These are phyloP conservation scores for Zymoseptoria brevis DNA, from an alignment of 2,329 filamentous ascomycete genomes.

Conservation along the genomic window DNA sequence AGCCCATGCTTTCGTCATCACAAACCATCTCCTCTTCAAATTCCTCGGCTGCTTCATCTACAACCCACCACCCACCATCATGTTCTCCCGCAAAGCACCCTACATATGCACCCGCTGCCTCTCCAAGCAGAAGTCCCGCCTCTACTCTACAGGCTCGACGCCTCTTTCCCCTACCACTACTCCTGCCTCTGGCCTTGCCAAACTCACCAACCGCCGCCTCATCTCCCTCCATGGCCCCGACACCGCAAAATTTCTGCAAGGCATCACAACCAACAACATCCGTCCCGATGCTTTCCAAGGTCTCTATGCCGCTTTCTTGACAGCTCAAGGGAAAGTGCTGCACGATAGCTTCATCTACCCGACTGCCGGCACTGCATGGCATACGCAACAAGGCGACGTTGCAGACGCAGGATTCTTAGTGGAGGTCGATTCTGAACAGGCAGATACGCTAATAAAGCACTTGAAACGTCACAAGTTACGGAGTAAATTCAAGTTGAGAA, in stretches of 20 bases:
- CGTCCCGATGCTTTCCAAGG: conserved; percentile 43
- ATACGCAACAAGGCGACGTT: conserved; percentile 18
- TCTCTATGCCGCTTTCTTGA: conserved; percentile 79
- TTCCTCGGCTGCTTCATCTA: neutral
- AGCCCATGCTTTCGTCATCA: neutral
- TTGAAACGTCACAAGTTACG: conserved; percentile 80
- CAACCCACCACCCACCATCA: neutral
- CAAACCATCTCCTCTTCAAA: neutral
- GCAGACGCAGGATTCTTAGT: conserved; percentile 58
- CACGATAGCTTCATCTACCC: conserved; percentile 89
- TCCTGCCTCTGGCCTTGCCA: conserved; percentile 44
- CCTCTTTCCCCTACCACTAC: conserved; percentile 41
- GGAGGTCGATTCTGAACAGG: conserved; percentile 69
- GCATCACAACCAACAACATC: conserved; percentile 71
- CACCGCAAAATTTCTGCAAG: conserved; percentile 77
- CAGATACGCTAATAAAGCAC: conserved; percentile 57
- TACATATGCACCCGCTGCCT: conserved; percentile 19
- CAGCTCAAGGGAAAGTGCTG: conserved; percentile 69
- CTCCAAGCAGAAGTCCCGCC: conserved; percentile 8
- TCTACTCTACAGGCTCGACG: conserved; percentile 8
- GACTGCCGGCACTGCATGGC: conserved; percentile 32
- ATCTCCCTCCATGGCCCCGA: conserved; percentile 74
- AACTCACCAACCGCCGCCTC: conserved; percentile 65
- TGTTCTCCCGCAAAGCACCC: conserved; percentile 11
- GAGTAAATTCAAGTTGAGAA: conserved; percentile 63